Conservation (phyloP, 305 asterid genomes). For the Fraxinus sp. region DNA sequence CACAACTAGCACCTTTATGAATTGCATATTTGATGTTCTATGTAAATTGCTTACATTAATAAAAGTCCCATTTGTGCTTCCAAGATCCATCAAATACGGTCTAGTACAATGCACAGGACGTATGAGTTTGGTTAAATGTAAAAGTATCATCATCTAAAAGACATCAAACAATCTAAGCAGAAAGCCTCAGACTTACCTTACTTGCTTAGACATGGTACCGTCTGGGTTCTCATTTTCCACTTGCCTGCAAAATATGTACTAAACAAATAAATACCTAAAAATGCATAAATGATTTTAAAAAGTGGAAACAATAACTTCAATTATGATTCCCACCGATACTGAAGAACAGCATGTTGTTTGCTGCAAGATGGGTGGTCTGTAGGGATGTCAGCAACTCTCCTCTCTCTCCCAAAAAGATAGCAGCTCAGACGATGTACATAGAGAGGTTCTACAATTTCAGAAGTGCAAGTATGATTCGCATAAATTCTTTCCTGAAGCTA, state of each 20-base stretch:
- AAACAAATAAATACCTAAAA: slow-evolving; percentile 1
- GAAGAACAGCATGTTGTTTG: slow-evolving; percentile 98
- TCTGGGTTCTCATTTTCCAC: slow-evolving; percentile 84
- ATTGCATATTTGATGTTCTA: background rate
- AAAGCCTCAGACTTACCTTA: slow-evolving; percentile 48
- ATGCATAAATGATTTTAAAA: background rate
- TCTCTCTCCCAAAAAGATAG: slow-evolving; percentile 97
- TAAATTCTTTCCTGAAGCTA: background rate
- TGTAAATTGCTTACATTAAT: slow-evolving; percentile 60
- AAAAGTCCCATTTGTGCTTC: slow-evolving; percentile 91
- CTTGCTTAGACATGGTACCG: slow-evolving; percentile 64
- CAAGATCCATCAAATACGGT: slow-evolving; percentile 97
- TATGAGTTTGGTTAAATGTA: slow-evolving; percentile 16
- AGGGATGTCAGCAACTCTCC: slow-evolving; percentile 93
- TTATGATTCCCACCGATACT: slow-evolving; percentile 61
- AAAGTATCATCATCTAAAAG: background rate
- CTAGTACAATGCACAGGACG: slow-evolving; percentile 36
- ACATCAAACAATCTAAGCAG: slow-evolving; percentile 6
- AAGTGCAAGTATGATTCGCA: background rate
- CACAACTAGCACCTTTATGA: background rate
- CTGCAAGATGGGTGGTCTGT: slow-evolving; percentile 99
- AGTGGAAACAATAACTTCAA: background rate
- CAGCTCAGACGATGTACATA: slow-evolving; percentile 91
- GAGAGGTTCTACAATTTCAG: slow-evolving; percentile 69
- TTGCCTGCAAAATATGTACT: slow-evolving; percentile 41